A percentile compares a stretch with the other conserved stretches of the same genome.
Conservation (phyloP, 2,329 filamentous ascomycete genomes). For the Ophiostoma sp. region DNA sequence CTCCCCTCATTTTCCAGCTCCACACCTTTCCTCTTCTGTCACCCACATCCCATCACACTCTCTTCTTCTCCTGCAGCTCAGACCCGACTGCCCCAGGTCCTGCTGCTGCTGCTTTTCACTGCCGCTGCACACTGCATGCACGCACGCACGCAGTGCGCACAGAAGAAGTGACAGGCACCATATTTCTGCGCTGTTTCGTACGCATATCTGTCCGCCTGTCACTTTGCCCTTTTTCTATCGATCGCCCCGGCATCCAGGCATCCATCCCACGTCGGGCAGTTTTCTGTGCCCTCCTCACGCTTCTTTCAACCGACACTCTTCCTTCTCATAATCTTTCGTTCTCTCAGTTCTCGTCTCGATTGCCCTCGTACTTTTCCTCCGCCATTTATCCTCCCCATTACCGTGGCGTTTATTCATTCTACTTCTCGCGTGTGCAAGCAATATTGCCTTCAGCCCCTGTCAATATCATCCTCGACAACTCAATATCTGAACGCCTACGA, state of each 20-base stretch:
- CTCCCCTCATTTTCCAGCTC: not conserved
- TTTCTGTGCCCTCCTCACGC: not conserved
- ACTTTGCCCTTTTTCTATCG: not conserved
- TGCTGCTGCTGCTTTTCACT: not conserved
- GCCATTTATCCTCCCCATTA: not conserved
- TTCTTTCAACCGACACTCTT: not conserved
- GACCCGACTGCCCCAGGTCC: not conserved
- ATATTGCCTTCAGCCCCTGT: slow-evolving; percentile 14
- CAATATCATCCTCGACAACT: not conserved
- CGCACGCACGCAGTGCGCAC: not conserved
- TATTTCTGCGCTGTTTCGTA: not conserved
- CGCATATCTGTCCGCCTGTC: not conserved
- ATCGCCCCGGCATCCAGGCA: slow-evolving; percentile 11
- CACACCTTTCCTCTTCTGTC: not conserved
- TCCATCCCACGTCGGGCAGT: not conserved
- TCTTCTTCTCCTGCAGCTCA: slow-evolving; percentile 7
- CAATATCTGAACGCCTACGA: slow-evolving; percentile 2
- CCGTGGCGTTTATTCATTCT: slow-evolving; percentile 16
- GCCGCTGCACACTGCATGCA: slow-evolving; percentile 22
- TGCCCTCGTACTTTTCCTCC: not conserved
- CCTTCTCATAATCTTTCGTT: not conserved
- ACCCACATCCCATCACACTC: slow-evolving; percentile 1
- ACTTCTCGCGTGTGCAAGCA: not conserved
- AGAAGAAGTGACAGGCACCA: slow-evolving; percentile 4
- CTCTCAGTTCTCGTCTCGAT: not conserved